Base-by-base conservation (phyloP, 1,139 yeast genomes). In the Eremothecium coryli region DNA sequence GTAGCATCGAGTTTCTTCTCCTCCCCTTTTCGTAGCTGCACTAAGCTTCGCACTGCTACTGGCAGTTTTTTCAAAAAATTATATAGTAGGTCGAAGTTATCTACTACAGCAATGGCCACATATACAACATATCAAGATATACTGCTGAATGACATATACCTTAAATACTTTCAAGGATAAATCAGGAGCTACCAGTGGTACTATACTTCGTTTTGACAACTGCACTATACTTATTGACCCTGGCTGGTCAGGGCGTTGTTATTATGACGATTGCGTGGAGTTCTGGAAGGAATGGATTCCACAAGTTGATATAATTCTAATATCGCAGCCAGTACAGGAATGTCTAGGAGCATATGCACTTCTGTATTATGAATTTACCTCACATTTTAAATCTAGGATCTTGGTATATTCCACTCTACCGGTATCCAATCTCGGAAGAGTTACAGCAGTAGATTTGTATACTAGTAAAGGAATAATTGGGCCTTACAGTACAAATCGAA, bases 381-480 rank as follows among this genome's bases (percentile, higher is more conserved):
- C 76, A 6, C 71, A 54, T 40, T 57, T 56, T 36, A 42, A 85
- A 58, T 64, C 77, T 3, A 62, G 71, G 20, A 72, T 86, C 24
- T 90, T 93, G 2, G 77, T 80, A 0, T 93, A 82, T 52, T 76
- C 96, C 1, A 90, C 98, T 0, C 62, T 86, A 17, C 97, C 98
- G 0, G 84, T 88, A 4, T 70, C 79, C 18, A 90, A 85, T 53
- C 63, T 93, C 52, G 97, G 97, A 1, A 68, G 95, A 46, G 76
- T 85, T 22, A 69, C 93, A 4, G 82, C 94, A 0, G 74, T 84
- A 17, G 98, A 93, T 49, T 66, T 73, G 26, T 88, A 86, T 54
- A 61, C 93, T 43, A 64, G 82, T 2, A 59, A 59, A 11, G 95
- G 95, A 1, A 54, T 84, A 1, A 60, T 82, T 28, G 95, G 96